Base-by-base conservation (phyloP, 805 yeast species). In the Tetrapisispora nanseiensis region DNA sequence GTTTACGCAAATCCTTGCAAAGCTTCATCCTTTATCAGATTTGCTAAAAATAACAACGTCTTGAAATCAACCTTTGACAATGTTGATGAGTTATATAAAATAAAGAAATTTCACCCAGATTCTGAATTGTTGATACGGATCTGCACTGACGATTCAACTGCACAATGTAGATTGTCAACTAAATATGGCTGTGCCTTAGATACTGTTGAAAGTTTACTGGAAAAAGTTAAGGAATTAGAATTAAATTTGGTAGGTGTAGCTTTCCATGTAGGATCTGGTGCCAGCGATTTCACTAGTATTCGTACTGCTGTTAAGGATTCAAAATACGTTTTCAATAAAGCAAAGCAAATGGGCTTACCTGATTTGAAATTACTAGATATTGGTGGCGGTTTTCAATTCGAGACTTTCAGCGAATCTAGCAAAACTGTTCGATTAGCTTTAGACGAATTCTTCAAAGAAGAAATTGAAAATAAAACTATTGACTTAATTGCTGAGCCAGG, bases 201-300 rank as follows among this genome's bases (percentile, higher is more conserved):
- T 2, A 67, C 71, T 19, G 79, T 84, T 4, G 56, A 69, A 31
- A 54, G 64, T 15, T 67, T 90, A 55, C 69, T 90, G 46, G 68
- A 72, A 7, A 62, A 72, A 45, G 90, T 95, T 37, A 67, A 71
- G 44, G 69, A 71, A 41, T 65, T 86, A 40, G 76, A 69, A 1
- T 70, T 90, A 51, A 67, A 75, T 46, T 74, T 90, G 29, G 76
- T 66, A 13, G 98, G 98, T 40, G 89, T 89, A 28, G 87, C 95
- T 4, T 90, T 90, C 74, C 98, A 90, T 61, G 85, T 89, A 46
- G 98, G 98, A 1, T 85, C 95, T 2, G 97, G 97, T 27, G 90
- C 95, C 12, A 74, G 74, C 40, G 92, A 86, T 57, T 74, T 78
- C 43, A 61, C 67, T 33, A 73, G 90, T 3, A 73, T 85, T 49